phyloP scores from a whole-genome alignment of 257 asterid species.

The Schizonepeta tenuifolia region DNA sequence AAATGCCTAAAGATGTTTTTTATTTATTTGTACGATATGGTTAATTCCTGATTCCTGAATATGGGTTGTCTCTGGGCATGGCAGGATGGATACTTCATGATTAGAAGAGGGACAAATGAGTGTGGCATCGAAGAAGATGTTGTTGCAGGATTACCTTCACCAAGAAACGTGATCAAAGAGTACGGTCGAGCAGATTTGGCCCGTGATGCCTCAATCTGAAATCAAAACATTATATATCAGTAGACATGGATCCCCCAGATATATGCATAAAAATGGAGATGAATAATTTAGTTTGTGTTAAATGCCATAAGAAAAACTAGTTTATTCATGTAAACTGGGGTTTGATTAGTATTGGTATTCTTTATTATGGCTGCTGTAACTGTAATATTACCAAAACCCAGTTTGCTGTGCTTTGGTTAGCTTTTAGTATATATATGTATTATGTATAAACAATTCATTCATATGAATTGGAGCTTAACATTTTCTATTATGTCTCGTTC shows the following conservation, averaged over 20 bases:
- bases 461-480: neutral
- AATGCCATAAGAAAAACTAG: conserved; percentile 21
- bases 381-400: neutral
- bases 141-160: conserved; percentile 80
- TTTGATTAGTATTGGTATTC: neutral
- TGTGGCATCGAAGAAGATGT: conserved; percentile 90
- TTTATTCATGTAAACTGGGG: neutral
- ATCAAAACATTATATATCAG: neutral
- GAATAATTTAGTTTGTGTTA: conserved; percentile 6
- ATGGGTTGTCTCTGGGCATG: conserved; percentile 15
- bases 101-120: conserved; percentile 86
- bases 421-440: too few species aligned
- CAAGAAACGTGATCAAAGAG: conserved; percentile 52
- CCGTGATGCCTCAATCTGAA: conserved; percentile 55
- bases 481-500: neutral
- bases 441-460: neutral
- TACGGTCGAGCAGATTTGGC: conserved; percentile 35
- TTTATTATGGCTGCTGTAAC: conserved; percentile 8
- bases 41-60: neutral
- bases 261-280: conserved; percentile 14
- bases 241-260: conserved; percentile 9
- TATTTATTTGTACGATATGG: conserved; percentile 14
- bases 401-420: conserved; percentile 3
- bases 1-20: neutral
- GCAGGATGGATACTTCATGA: conserved; percentile 95